Evolutionary conservation across 768 basidiomycete species (phyloP), one percentile per base, ranked within the genome.

Genomic region (Boletus sp.): DNA sequence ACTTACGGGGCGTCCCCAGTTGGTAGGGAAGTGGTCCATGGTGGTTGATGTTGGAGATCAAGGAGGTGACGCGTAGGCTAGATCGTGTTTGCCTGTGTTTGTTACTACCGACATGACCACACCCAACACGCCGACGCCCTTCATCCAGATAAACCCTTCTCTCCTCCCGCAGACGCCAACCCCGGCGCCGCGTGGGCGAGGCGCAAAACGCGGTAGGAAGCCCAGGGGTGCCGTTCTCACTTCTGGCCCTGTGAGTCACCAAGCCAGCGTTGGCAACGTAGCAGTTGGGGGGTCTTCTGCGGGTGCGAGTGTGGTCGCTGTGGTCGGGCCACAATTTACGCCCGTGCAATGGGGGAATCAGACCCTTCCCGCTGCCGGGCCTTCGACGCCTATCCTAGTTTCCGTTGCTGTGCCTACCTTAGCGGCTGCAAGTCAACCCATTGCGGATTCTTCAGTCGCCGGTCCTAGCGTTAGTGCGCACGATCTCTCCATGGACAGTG

Each of bases 1-100:
- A 73, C 87, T 64, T 69, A 89, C 89, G 47, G 88, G 89, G 46
- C 86, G 79, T 36, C 90, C 90, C 90, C 90, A 92, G 78, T 86
- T 89, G 35, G 84, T 85, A 36, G 90, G 88, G 73, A 89, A 89
- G 71, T 92, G 90, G 70, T 92, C 89, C 90, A 92, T 90, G 59
- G 42, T 55, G 41, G 46, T 39, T n/a, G 49, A 24, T 18, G n/a
- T 51, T 15, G 36, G 44, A 54, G 57, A 58, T 54, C 35, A 52
- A 67, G 61, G 62, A 57, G 56, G 15, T 24, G 7, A 69, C 70
- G 64, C 64, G 67, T 55, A 67, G 37, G 20, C 64, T 8, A 40
- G 50, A 55, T 15, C 12, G 56, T 66, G 41, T 68, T 66, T 68
- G 17, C 42, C 36, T 1, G 24, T 66, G 41, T 65, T 66, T 66